These are phyloP conservation scores for Purpureocillium lavendulum DNA, from an alignment of 2,329 filamentous ascomycete species.

Conservation along the genomic window DNA sequence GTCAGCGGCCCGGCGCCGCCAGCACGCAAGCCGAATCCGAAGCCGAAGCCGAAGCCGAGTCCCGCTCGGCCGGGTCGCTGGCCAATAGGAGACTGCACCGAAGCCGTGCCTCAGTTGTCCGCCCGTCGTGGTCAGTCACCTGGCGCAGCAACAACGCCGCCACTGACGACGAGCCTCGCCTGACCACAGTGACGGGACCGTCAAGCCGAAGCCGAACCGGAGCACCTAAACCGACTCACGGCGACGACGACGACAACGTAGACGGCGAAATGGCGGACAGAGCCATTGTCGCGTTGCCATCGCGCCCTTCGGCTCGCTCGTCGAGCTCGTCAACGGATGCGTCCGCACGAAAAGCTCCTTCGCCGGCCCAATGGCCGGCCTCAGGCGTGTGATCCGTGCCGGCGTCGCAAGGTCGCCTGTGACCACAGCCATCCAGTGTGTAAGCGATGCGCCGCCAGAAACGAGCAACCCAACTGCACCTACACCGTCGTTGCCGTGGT, in stretches of 20 bases:
- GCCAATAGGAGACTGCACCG: background rate
- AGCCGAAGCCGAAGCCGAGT: conserved; percentile 19
- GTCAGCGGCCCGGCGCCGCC: too few relatives aligned
- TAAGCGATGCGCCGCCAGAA: conserved; percentile 17
- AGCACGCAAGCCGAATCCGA: conserved; percentile 10
- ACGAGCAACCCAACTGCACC: conserved; percentile 2
- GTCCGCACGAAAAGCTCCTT: background rate
- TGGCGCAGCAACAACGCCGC: background rate
- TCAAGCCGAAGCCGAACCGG: too few relatives aligned
- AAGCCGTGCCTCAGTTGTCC: background rate
- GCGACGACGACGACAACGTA: too few relatives aligned
- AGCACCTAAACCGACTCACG: too few relatives aligned
- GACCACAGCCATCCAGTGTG: conserved; percentile 27
- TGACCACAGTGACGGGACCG: too few relatives aligned
- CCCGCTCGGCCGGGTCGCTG: background rate
- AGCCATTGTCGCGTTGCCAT: too few relatives aligned
- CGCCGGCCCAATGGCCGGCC: background rate
- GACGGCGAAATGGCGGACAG: too few relatives aligned
- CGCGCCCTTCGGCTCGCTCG: too few relatives aligned
- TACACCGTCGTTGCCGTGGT: background rate
- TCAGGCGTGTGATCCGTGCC: conserved; percentile 9
- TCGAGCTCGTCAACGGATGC: too few relatives aligned
- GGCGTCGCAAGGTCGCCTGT: conserved; percentile 17
- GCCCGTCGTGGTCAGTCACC: too few relatives aligned
- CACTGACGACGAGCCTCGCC: background rate